A percentile compares a stretch with the other conserved stretches of the same genome.
phyloP scores from a whole-genome alignment of 1,284 basidiomycete species.

The Ustilago hordei region DNA sequence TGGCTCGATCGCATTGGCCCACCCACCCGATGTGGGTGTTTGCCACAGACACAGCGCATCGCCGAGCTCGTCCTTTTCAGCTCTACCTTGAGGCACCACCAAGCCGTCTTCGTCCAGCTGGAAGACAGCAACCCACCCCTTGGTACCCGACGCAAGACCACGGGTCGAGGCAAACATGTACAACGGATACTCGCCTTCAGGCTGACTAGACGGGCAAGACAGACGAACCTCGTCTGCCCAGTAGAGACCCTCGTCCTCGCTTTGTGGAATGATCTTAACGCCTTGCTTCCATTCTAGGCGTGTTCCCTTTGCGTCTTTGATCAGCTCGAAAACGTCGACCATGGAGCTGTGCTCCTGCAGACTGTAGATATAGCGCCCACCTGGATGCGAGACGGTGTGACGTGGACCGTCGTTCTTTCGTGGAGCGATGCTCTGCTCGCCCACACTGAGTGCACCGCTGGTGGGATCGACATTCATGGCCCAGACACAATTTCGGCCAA shows the following conservation, averaged over 20 bases:
- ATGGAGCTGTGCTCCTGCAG: conserved; percentile 68
- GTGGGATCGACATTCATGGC: conserved; percentile 66
- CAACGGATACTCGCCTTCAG: conserved; percentile 20
- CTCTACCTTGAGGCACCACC: conserved; percentile 29
- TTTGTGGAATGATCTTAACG: conserved; percentile 65
- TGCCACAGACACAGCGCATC: conserved; percentile 59
- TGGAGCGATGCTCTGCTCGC: conserved; percentile 68
- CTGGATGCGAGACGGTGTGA: conserved; percentile 70
- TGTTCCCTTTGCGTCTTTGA: conserved; percentile 22
- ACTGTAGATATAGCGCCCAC: conserved; percentile 70
- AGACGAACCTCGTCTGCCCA: conserved; percentile 71
- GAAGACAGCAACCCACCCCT: conserved; percentile 70
- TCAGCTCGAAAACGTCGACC: conserved; percentile 63
- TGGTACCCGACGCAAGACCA: conserved; percentile 64
- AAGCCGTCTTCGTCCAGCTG: conserved; percentile 60
- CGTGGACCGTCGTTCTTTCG: conserved; percentile 70
- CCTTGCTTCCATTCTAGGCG: conserved; percentile 61
- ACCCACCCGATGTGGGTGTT: conserved; percentile 70
- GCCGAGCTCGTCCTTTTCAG: conserved; percentile 15
- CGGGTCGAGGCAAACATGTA: conserved; percentile 70
- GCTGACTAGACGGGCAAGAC: conserved; percentile 48
- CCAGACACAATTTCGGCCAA: conserved; percentile 71
- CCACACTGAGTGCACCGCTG: conserved; percentile 60
- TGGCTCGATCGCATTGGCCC: conserved; percentile 71
- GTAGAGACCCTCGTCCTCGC: conserved; percentile 47